phyloP scores from a whole-genome alignment of 805 yeast species.

The Lachancea nothofagi region DNA sequence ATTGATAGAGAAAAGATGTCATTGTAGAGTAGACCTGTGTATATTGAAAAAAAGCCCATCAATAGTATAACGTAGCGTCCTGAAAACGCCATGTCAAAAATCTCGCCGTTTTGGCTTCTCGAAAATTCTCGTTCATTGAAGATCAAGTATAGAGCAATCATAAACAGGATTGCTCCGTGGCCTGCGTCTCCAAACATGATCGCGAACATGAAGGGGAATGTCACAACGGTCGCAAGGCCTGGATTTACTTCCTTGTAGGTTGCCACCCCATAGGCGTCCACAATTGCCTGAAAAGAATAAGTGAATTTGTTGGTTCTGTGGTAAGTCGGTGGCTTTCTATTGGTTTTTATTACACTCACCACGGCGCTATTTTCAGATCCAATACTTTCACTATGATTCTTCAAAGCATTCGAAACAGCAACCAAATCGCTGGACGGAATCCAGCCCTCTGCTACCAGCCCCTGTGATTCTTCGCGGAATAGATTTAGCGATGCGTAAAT shows the following conservation, averaged over 20 bases:
- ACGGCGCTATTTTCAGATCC: constrained; percentile 48
- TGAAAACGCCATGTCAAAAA: constrained; percentile 90
- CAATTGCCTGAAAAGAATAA: constrained; percentile 84
- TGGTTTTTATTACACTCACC: constrained; percentile 58
- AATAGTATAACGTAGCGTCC: constrained; percentile 87
- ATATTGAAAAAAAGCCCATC: constrained; percentile 94
- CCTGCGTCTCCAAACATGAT: constrained; percentile 99
- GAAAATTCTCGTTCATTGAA: constrained; percentile 67
- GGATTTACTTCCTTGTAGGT: constrained; percentile 94
- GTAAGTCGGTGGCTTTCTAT: constrained; percentile 87
- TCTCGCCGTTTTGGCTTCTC: constrained; percentile 75
- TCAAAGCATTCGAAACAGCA: constrained; percentile 58
- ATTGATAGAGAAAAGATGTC: constrained; percentile 89
- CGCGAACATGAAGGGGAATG: constrained; percentile 98
- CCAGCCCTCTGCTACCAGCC: constrained; percentile 96
- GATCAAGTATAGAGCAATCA: constrained; percentile 68
- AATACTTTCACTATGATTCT: constrained; percentile 37
- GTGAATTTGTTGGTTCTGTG: constrained; percentile 95
- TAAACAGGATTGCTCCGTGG: constrained; percentile 79
- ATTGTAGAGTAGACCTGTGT: constrained; percentile 90
- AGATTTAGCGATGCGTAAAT: constrained; percentile 70
- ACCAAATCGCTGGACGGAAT: constrained; percentile 73
- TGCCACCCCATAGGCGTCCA: constrained; percentile 93
- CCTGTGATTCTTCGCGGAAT: constrained; percentile 78
- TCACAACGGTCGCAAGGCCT: constrained; percentile 87